These are phyloP conservation scores for Pterocarpus macrocarpus DNA, from an alignment of 306 rosid species.

Conservation along the genomic window DNA sequence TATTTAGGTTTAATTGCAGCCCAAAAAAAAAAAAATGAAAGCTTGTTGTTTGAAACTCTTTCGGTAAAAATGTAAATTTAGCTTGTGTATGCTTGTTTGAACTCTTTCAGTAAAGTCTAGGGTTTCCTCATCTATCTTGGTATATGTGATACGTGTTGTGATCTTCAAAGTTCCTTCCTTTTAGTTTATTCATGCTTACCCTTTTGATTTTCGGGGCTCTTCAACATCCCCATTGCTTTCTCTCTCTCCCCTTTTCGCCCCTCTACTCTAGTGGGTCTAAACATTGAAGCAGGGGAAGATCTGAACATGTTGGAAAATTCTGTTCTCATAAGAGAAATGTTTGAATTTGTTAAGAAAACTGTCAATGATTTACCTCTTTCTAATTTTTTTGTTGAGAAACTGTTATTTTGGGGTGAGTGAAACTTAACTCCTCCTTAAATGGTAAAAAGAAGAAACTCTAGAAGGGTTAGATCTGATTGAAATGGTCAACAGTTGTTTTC, in stretches of 20 bases:
- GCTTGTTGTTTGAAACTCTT: not conserved
- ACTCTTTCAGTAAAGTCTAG: too few relatives aligned
- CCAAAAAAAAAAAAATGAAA: too few relatives aligned
- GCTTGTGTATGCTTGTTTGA: not conserved
- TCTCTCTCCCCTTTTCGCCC: not conserved
- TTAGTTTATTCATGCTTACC: not conserved
- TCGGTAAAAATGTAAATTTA: not conserved
- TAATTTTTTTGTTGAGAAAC: not conserved
- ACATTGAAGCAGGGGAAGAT: conserved; percentile 22
- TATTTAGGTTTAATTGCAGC: not conserved
- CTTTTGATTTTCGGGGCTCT: not conserved
- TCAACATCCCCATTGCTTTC: conserved; percentile 8
- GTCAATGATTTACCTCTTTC: not conserved
- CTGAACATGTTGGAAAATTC: not conserved
- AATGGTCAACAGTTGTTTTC: not conserved
- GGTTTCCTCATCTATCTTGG: too few relatives aligned
- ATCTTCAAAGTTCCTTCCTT: conserved; percentile 31
- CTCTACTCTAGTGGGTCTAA: too few relatives aligned
- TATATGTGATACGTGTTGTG: conserved; percentile 9
- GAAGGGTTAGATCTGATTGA: conserved; percentile 40
- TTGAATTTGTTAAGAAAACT: not conserved
- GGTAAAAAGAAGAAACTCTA: not conserved
- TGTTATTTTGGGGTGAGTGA: conserved; percentile 25
- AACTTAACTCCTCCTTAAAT: conserved; percentile 22
- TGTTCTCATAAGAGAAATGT: not conserved